Base-by-base conservation (phyloP, 768 basidiomycete genomes). In the Boletellus ananas region DNA sequence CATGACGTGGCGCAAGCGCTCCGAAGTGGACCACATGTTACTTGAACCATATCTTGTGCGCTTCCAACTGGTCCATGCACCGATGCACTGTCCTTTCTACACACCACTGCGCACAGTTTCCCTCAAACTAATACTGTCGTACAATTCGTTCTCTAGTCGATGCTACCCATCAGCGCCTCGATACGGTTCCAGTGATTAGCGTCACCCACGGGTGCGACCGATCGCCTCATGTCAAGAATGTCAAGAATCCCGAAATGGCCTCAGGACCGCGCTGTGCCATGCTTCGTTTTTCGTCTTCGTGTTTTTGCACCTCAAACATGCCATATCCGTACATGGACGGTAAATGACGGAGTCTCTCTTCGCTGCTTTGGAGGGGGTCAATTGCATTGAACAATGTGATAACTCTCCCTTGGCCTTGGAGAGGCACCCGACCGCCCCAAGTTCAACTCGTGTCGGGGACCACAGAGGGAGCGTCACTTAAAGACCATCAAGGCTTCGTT, bases 401-500 rank as follows among this genome's bases (percentile, higher is more conserved):
- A 93, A 93, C 39, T 70, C 67, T 3, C 89, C 90, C n/a, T 68
- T 66, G 0, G 83, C 78, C 57, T 84, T 86, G 31, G 72, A 74
- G 23, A 90, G 68, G 62, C 86, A 93, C 3, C 90, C 90, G 9
- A 92, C 83, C 3, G 83, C 81, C 7, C 90, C 90, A 3, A 90
- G 67, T 12, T 74, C 64, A 0, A 91, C 78, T 6, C 59, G 73
- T 4, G 77, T 69, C 2, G 90, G 90, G 5, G 72, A 74, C 89
- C 89, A 93, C 6, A 90, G 67, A 7, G 89, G 84, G 17, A 84
- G 65, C 0, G 74, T 79, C 51, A 88, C 83, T 23, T 84, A 25
- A 9, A 46, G 45, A 20, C 29, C 25, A 54, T 34, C 12, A 31
- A 4, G 8, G 9, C 36, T 27, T n/a, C 17, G 27, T 17, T 39